Conservation (phyloP, 1,139 yeast species). For the Candida tropicalis region DNA sequence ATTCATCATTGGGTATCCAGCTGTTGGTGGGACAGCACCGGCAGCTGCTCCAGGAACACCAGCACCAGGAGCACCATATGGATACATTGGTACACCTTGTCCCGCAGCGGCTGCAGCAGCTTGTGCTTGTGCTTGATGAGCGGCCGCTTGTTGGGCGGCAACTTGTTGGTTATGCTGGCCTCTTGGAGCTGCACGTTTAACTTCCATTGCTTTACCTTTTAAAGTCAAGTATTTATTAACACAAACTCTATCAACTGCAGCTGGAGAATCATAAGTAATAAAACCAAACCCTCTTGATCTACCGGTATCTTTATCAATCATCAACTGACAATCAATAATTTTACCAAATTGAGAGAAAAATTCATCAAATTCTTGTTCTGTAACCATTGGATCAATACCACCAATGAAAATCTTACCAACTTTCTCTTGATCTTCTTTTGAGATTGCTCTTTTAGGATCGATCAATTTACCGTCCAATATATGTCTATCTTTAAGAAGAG, state of each 20-base stretch:
- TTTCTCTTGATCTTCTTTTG: slow-evolving; percentile 96
- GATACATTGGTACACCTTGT: slow-evolving; percentile 20
- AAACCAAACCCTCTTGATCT: slow-evolving; percentile 98
- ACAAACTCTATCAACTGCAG: slow-evolving; percentile 91
- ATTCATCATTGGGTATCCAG: slow-evolving; percentile 42
- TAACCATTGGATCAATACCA: slow-evolving; percentile 95
- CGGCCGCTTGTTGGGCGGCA: slow-evolving; percentile 35
- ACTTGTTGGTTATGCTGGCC: slow-evolving; percentile 50
- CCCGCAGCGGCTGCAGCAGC: slow-evolving; percentile 8
- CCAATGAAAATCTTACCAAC: slow-evolving; percentile 98
- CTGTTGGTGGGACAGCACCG: neutral
- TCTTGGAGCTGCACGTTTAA: slow-evolving; percentile 97
- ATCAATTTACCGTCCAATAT: slow-evolving; percentile 94
- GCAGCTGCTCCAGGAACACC: neutral
- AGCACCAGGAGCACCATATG: slow-evolving; percentile 25
- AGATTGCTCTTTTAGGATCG: slow-evolving; percentile 97
- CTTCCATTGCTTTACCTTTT: slow-evolving; percentile 92
- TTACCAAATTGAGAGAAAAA: slow-evolving; percentile 91
- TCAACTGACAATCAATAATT: slow-evolving; percentile 93
- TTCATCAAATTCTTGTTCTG: slow-evolving; percentile 85
- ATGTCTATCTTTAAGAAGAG: slow-evolving; percentile 86
- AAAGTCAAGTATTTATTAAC: slow-evolving; percentile 79
- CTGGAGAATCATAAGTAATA: slow-evolving; percentile 93
- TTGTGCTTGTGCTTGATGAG: slow-evolving; percentile 23
- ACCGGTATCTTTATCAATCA: slow-evolving; percentile 98